A percentile compares a stretch with the other conserved stretches of the same genome.
Evolutionary conservation across 306 rosid genomes (phyloP).

Genomic region (Dalbergia cochinchinensis): DNA sequence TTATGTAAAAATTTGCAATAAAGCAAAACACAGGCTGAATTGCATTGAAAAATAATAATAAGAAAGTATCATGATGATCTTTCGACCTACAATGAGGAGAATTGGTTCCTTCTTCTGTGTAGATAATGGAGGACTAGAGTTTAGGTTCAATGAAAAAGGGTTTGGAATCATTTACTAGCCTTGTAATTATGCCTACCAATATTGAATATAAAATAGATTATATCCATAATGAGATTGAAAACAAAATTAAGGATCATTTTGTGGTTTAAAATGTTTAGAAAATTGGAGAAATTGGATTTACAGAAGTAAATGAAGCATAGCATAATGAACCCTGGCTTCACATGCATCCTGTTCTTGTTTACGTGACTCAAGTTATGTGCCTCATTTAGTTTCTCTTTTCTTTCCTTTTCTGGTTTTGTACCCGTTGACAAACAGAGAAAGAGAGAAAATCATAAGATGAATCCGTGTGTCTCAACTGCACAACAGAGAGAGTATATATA

Average conservation of each 20-base stretch:
- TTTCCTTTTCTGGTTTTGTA: slow-evolving; percentile 28
- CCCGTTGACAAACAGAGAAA: no score
- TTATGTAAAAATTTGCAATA: no score
- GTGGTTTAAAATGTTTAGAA: slow-evolving; percentile 1
- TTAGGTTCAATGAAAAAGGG: slow-evolving; percentile 17
- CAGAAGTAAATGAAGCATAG: slow-evolving; percentile 2
- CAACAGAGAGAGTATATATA: no score
- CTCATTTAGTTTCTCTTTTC: slow-evolving; percentile 2
- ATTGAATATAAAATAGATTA: slow-evolving; percentile 31
- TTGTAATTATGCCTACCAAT: slow-evolving; percentile 31
- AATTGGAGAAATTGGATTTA: slow-evolving; percentile 27
- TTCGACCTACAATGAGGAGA: slow-evolving; percentile 3
- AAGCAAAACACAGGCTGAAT: background rate
- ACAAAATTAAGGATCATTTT: slow-evolving; percentile 19
- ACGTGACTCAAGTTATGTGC: slow-evolving; percentile 16
- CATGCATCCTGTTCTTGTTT: slow-evolving; percentile 12
- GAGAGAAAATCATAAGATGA: no score
- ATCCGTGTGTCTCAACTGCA: no score
- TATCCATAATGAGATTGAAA: slow-evolving; percentile 16
- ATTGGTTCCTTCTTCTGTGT: background rate
- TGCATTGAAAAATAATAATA: background rate
- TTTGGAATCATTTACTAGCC: slow-evolving; percentile 11
- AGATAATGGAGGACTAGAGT: background rate
- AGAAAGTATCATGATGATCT: background rate
- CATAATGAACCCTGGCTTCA: background rate